phyloP scores from a whole-genome alignment of 164 flowering plant genomes.

The Annona squamosa region DNA sequence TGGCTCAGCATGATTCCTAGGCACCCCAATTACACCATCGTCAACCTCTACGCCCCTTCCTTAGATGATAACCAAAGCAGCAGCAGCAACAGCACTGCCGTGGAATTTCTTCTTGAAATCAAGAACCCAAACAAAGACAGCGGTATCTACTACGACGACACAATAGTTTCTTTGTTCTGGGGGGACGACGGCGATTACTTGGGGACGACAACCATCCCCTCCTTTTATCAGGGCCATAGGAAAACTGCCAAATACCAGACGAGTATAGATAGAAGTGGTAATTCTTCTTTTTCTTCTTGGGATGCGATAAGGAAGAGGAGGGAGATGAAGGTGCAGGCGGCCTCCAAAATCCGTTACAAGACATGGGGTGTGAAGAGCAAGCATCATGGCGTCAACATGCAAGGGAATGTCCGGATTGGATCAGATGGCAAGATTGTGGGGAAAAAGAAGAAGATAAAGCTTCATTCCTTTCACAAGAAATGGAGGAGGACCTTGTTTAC shows the following conservation, averaged over 20 bases:
- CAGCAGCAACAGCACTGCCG: not conserved
- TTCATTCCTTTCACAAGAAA: conserved; percentile 11
- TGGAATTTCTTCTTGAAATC: conserved; percentile 21
- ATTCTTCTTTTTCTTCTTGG: not conserved
- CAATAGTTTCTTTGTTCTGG: conserved; percentile 14
- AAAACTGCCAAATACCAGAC: not conserved
- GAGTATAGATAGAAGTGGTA: not conserved
- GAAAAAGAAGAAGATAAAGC: conserved; percentile 30
- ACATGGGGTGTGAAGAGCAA: conserved; percentile 21
- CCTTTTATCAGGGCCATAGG: conserved; percentile 6
- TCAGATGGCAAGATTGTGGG: conserved; percentile 39
- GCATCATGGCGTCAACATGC: conserved; percentile 19
- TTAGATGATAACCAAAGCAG: not conserved
- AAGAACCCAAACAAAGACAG: conserved; percentile 29
- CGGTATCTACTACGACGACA: conserved; percentile 23
- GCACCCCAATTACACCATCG: conserved; percentile 38
- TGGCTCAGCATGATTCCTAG: conserved; percentile 60
- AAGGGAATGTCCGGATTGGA: conserved; percentile 21
- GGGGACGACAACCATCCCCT: conserved; percentile 9
- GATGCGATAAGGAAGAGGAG: conserved; percentile 18
- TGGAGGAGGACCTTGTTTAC: conserved; percentile 13
- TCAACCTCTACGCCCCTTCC: conserved; percentile 32
- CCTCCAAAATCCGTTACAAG: conserved; percentile 16
- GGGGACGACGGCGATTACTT: conserved; percentile 8
- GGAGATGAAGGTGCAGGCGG: conserved; percentile 18